A percentile compares a stretch with the other conserved stretches of the same genome.
phyloP scores from a whole-genome alignment of 1,284 basidiomycete genomes.

The Meripilus lineatus region DNA sequence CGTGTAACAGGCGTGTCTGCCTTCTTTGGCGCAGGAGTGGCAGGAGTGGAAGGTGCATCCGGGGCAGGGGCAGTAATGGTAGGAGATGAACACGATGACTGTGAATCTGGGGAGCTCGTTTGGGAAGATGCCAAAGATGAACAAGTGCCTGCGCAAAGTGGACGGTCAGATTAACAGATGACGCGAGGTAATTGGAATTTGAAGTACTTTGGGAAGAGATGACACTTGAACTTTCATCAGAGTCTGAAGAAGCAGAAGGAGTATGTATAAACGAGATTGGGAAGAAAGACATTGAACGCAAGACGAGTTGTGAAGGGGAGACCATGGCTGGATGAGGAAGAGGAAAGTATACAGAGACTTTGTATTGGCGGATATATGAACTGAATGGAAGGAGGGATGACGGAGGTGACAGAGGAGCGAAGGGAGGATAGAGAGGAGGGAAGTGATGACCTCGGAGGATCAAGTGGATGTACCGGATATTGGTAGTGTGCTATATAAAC shows the following conservation, averaged over 20 bases:
- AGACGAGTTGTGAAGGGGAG: conserved; percentile 17
- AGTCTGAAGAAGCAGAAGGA: conserved; percentile 15
- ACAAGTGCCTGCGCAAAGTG: conserved; percentile 4
- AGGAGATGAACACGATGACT: conserved; percentile 2
- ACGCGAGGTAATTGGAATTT: neutral
- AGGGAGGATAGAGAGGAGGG: conserved; percentile 1
- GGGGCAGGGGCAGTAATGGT: conserved; percentile 15
- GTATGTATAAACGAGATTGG: too few species aligned
- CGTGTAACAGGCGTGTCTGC: conserved; percentile 17
- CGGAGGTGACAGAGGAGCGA: neutral
- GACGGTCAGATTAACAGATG: neutral
- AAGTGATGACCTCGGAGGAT: conserved; percentile 5
- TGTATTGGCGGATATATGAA: neutral
- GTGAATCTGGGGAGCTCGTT: conserved; percentile 2
- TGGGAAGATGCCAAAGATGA: conserved; percentile 5
- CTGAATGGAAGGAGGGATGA: neutral
- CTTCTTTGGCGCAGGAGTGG: neutral
- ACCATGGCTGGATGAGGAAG: too few species aligned
- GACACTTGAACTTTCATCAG: conserved; percentile 19
- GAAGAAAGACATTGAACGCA: conserved; percentile 19
- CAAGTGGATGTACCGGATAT: conserved; percentile 5
- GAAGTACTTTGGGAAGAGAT: conserved; percentile 26
- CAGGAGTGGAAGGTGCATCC: neutral
- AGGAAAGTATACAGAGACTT: too few species aligned
- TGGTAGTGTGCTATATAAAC: conserved; percentile 13